Evolutionary conservation across 352 stramenopile genomes (phyloP).

Genomic region (Phytopythium helicoides): DNA sequence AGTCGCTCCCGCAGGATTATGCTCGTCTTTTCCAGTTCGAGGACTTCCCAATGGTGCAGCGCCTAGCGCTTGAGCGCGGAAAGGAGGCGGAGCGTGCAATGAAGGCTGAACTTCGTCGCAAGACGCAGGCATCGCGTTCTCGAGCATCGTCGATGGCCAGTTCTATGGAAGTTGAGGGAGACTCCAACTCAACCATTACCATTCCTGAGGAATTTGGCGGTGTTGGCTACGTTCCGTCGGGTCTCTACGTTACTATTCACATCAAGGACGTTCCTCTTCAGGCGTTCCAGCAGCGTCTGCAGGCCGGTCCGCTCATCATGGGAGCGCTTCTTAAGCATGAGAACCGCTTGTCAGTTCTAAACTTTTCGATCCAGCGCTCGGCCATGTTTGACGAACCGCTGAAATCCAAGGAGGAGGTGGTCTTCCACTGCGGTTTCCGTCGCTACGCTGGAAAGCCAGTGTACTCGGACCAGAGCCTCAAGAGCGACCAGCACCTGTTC

Average conservation of each 20-base stretch:
- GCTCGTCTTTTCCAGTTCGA: conserved; percentile 96
- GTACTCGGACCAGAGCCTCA: conserved; percentile 98
- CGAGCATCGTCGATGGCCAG: conserved; percentile 53
- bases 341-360: conserved; percentile 97
- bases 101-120: conserved; percentile 62
- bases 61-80: conserved; percentile 83
- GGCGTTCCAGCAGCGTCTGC: conserved; percentile 50
- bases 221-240: conserved; percentile 90
- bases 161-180: conserved; percentile 73
- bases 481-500: conserved; percentile 99
- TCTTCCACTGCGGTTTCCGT: conserved; percentile 97
- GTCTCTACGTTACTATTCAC: conserved; percentile 92
- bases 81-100: conserved; percentile 74
- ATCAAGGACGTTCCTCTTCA: conserved; percentile 65
- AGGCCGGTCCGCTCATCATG: conserved; percentile 66
- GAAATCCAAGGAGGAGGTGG: conserved; percentile 96
- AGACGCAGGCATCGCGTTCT: conserved; percentile 39
- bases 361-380: conserved; percentile 94
- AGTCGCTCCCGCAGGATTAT: conserved; percentile 98
- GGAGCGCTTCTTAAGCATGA: conserved; percentile 94
- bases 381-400: conserved; percentile 83
- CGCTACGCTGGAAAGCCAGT: conserved; percentile 91
- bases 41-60: conserved; percentile 94
- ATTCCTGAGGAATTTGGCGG: conserved; percentile 53
- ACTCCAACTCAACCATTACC: conserved; percentile 21